These are phyloP conservation scores for Gracilaria caudata DNA, from an alignment of 23 red algal species.

Conservation along the genomic window DNA sequence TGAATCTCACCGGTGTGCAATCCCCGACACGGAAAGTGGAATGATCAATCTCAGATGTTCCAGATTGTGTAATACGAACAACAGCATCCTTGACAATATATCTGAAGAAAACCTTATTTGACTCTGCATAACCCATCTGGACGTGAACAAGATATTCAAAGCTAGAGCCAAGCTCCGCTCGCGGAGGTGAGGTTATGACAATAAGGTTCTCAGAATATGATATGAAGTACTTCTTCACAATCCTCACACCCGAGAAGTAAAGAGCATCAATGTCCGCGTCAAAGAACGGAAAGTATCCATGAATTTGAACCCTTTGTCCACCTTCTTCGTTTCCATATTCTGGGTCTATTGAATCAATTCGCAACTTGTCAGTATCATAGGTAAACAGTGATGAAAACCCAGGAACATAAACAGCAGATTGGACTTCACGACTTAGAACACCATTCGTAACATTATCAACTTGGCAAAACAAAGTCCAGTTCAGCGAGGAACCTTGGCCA, in stretches of 20 bases:
- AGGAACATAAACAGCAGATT: slow-evolving; percentile 41
- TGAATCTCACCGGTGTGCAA: slow-evolving; percentile 57
- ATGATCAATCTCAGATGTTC: slow-evolving; percentile 53
- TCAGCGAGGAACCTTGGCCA: slow-evolving; percentile 46
- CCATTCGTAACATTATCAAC: not conserved
- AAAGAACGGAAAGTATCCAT: slow-evolving; percentile 68
- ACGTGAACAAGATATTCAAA: slow-evolving; percentile 60
- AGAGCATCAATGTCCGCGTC: slow-evolving; percentile 51
- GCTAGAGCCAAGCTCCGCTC: slow-evolving; percentile 43
- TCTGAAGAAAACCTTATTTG: slow-evolving; percentile 37
- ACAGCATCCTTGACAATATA: slow-evolving; percentile 52
- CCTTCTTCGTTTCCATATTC: slow-evolving; percentile 55
- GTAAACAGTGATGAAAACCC: slow-evolving; percentile 38
- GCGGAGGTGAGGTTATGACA: slow-evolving; percentile 38
- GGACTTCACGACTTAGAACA: not conserved
- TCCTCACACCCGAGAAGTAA: slow-evolving; percentile 46
- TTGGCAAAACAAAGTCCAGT: slow-evolving; percentile 58
- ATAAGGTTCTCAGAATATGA: slow-evolving; percentile 31
- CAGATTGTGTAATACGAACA: slow-evolving; percentile 49
- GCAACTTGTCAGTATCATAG: slow-evolving; percentile 42
- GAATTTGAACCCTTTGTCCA: slow-evolving; percentile 45
- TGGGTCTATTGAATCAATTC: slow-evolving; percentile 47
- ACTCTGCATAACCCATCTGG: slow-evolving; percentile 55
- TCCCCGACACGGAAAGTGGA: slow-evolving; percentile 62
- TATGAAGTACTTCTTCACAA: slow-evolving; percentile 31